These are phyloP conservation scores for Coleophoma cylindrospora DNA, from an alignment of 2,329 filamentous ascomycete genomes.

Conservation along the genomic window DNA sequence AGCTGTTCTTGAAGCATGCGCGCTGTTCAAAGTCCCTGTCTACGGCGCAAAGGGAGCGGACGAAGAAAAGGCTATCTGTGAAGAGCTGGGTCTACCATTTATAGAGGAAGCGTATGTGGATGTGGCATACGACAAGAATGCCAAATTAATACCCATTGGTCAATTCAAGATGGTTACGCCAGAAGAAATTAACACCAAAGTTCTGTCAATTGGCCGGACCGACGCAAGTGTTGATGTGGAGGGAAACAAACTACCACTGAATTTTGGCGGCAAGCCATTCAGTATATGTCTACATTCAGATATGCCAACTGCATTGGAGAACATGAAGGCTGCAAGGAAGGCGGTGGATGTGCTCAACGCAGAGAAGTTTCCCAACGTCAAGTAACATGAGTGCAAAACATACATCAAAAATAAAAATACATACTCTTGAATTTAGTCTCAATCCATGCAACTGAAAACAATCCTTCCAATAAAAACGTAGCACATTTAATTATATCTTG, in stretches of 20 bases:
- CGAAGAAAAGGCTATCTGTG: conserved; percentile 2
- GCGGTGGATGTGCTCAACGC: conserved; percentile 21
- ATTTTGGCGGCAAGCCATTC: conserved; percentile 19
- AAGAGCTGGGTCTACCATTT: conserved; percentile 2
- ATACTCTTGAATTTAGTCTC: too few species aligned
- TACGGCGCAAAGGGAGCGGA: conserved; percentile 3
- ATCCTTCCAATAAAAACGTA: too few species aligned
- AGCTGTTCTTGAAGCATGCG: conserved; percentile 2
- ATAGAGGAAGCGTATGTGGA: conserved; percentile 4
- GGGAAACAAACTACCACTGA: conserved; percentile 14
- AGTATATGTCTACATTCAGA: conserved; percentile 27
- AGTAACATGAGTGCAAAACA: background rate
- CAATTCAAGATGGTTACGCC: conserved; percentile 13
- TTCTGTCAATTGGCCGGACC: conserved; percentile 8
- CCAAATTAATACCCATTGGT: conserved; percentile 14
- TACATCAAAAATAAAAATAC: too few species aligned
- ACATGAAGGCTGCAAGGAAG: conserved; percentile 16
- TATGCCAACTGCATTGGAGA: conserved; percentile 22
- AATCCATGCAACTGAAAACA: too few species aligned
- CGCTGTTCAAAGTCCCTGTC: conserved; percentile 1
- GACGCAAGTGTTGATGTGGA: conserved; percentile 13
- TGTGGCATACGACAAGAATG: conserved; percentile 13
- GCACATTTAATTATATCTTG: too few species aligned
- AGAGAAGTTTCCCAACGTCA: conserved; percentile 2
- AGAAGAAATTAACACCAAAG: conserved; percentile 14